Conservation (phyloP, 1,284 basidiomycete species). For the Cutaneotrichosporon curvatum region DNA sequence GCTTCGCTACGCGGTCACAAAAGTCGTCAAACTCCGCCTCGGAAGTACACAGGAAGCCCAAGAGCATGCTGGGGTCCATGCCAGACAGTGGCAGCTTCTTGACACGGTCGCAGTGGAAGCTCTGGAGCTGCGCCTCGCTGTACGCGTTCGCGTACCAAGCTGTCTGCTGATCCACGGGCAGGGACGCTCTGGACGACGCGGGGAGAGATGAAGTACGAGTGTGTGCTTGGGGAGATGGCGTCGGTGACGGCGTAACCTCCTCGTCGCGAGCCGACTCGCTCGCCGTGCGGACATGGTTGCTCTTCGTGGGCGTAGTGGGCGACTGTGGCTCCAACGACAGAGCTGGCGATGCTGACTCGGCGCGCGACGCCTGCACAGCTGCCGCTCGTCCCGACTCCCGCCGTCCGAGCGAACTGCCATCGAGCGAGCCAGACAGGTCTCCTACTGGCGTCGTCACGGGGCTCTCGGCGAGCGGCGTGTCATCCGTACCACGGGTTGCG, state of each 20-base stretch:
- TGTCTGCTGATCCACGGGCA: constrained; percentile 38
- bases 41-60: constrained; percentile 80
- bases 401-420: no score
- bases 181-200: constrained; percentile 5
- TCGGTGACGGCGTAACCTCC: neutral
- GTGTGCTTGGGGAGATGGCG: neutral
- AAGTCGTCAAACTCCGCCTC: constrained; percentile 81
- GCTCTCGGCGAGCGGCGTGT: no score
- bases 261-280: neutral
- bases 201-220: neutral
- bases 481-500: constrained; percentile 8
- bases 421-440: no score
- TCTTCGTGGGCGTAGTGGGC: neutral
- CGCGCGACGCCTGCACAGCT: no score
- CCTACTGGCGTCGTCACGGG: no score
- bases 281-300: neutral
- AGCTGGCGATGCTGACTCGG: neutral
- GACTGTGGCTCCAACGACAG: constrained; percentile 6
- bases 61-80: constrained; percentile 94
- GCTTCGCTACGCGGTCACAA: constrained; percentile 59
- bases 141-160: constrained; percentile 62
- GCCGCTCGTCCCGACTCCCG: no score
- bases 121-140: constrained; percentile 60
- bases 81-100: constrained; percentile 84
- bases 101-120: constrained; percentile 89